Percentiles rank a stretch among this genome's conserved stretches.
Evolutionary conservation across 2,329 filamentous ascomycete genomes (phyloP).

Genomic region (Diaporthe longicolla): DNA sequence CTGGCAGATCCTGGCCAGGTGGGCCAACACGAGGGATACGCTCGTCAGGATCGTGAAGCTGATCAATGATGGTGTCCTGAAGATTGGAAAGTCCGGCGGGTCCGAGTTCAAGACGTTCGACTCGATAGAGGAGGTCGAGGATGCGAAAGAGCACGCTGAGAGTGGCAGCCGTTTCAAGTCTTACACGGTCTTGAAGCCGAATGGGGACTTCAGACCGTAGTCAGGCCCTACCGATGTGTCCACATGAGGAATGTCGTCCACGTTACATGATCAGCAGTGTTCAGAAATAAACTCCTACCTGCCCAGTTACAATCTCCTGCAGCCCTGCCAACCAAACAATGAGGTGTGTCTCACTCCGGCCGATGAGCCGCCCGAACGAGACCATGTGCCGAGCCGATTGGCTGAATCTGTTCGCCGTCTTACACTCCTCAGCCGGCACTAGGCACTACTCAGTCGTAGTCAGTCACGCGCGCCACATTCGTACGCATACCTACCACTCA

Average conservation of each 20-base stretch:
- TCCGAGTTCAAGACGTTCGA: slow-evolving; percentile 10
- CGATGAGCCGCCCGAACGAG: slow-evolving; percentile 17
- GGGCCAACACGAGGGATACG: slow-evolving; percentile 16
- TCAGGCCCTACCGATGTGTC: neutral
- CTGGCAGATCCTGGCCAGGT: slow-evolving; percentile 17
- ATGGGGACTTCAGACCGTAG: neutral
- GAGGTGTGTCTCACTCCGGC: slow-evolving; percentile 21
- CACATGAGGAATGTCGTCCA: neutral
- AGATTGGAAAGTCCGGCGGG: neutral
- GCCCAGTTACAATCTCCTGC: neutral
- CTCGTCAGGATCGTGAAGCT: slow-evolving; percentile 14
- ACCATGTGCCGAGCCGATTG: slow-evolving; percentile 40
- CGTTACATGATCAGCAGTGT: neutral
- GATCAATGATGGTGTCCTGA: slow-evolving; percentile 11
- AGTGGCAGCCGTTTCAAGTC: neutral
- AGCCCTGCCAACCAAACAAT: neutral
- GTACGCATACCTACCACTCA: neutral
- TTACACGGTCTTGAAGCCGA: slow-evolving; percentile 2
- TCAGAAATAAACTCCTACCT: neutral
- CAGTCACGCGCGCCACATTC: slow-evolving; percentile 25
- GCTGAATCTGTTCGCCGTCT: slow-evolving; percentile 17
- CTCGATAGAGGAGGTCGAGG: neutral
- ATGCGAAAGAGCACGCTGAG: slow-evolving; percentile 1
- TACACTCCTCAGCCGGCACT: slow-evolving; percentile 2
- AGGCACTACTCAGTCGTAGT: neutral